Percentiles rank a stretch among this genome's conserved stretches.
These are phyloP conservation scores for Hydrangea macrophylla DNA, from an alignment of 148 eudicot genomes.

Conservation along the genomic window DNA sequence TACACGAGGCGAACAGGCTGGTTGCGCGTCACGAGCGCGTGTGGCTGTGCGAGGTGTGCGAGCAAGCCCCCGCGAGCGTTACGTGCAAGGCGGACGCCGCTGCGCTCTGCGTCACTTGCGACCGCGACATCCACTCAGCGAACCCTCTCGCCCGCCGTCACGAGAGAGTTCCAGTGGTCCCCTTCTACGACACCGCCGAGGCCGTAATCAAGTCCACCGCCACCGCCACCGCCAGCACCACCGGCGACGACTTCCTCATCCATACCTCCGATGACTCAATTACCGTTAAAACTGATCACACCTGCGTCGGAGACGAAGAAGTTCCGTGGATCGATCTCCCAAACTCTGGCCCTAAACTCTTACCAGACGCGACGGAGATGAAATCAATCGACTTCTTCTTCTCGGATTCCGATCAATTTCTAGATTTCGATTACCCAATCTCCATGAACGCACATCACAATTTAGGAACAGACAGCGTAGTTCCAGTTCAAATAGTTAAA, in stretches of 20 bases:
- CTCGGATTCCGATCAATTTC: slow-evolving; percentile 44
- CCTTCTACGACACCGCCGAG: slow-evolving; percentile 34
- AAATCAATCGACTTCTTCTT: slow-evolving; percentile 60
- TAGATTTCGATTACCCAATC: slow-evolving; percentile 49
- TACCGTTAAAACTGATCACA: slow-evolving; percentile 17
- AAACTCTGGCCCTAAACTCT: slow-evolving; percentile 15
- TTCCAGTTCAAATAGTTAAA: slow-evolving; percentile 48
- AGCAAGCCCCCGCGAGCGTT: slow-evolving; percentile 53
- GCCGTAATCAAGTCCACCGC: slow-evolving; percentile 5
- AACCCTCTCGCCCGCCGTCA: slow-evolving; percentile 63
- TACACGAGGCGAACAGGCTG: slow-evolving; percentile 48
- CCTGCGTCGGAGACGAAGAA: slow-evolving; percentile 35
- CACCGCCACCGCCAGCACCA: slow-evolving; percentile 10
- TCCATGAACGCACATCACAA: slow-evolving; percentile 18
- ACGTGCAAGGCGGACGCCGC: slow-evolving; percentile 75
- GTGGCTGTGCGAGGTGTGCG: slow-evolving; percentile 67
- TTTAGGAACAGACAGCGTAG: slow-evolving; percentile 50
- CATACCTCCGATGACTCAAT: not conserved
- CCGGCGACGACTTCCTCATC: slow-evolving; percentile 15
- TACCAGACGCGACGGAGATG: slow-evolving; percentile 28
- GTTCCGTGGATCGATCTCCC: slow-evolving; percentile 33
- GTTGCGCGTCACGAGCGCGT: slow-evolving; percentile 53
- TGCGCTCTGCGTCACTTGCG: slow-evolving; percentile 51
- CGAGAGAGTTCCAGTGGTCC: slow-evolving; percentile 49
- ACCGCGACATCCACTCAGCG: slow-evolving; percentile 64